A percentile compares a stretch with the other conserved stretches of the same genome.
These are phyloP conservation scores for Davidsoniella eucalypti DNA, from an alignment of 2,329 filamentous ascomycete species.

Conservation along the genomic window DNA sequence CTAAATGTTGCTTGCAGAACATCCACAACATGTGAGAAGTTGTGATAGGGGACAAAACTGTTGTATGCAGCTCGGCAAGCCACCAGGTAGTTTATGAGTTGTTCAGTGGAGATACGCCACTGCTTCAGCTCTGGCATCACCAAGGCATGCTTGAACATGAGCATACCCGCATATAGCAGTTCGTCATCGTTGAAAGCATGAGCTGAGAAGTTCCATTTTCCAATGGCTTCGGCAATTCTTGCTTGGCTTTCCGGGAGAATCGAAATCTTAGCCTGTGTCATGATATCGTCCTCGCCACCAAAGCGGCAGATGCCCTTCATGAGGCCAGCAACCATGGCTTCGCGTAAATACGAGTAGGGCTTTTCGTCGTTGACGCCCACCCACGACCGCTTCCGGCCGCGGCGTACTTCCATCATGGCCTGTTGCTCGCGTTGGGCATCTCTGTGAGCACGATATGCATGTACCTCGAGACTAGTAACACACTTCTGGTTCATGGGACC, in stretches of 20 bases:
- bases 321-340: conserved; percentile 82
- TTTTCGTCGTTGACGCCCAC: conserved; percentile 73
- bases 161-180: conserved; percentile 64
- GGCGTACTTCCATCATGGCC: conserved; percentile 53
- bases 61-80: conserved; percentile 92
- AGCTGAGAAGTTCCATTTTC: conserved; percentile 74
- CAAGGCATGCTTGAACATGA: conserved; percentile 83
- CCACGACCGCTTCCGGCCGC: conserved; percentile 76
- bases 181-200: conserved; percentile 85
- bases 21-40: conserved; percentile 93
- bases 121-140: conserved; percentile 62
- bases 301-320: conserved; percentile 79
- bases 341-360: conserved; percentile 75
- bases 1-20: conserved; percentile 86
- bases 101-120: conserved; percentile 65
- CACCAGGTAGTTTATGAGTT: conserved; percentile 70
- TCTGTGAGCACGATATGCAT: conserved; percentile 69
- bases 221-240: conserved; percentile 52
- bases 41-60: conserved; percentile 90
- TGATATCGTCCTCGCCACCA: conserved; percentile 41
- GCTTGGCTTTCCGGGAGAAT: conserved; percentile 49
- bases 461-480: conserved; percentile 60
- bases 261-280: conserved; percentile 48
- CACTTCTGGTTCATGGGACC: conserved; percentile 61
- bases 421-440: conserved; percentile 59